Percentiles rank a stretch among this genome's conserved stretches.
Evolutionary conservation across 306 rosid genomes (phyloP).

Genomic region (Cucurbita pepo): DNA sequence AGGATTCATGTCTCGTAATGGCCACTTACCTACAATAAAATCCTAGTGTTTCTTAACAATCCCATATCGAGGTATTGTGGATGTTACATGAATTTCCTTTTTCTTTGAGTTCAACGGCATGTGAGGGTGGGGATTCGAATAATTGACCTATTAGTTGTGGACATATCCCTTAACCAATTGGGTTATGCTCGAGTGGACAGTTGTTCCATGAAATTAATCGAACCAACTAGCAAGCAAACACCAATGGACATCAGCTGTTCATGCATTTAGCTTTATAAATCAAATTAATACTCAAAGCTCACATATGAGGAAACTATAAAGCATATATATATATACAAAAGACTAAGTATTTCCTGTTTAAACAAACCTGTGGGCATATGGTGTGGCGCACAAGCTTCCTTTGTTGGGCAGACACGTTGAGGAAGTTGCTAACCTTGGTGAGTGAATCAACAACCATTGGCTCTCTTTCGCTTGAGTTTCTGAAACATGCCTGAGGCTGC

Average conservation of each 20-base stretch:
- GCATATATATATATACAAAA: neutral
- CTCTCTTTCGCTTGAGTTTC: constrained; percentile 45
- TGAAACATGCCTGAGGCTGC: constrained; percentile 28
- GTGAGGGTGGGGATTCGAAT: no score
- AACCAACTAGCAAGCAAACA: neutral
- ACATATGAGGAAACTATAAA: neutral
- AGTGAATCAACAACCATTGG: constrained; percentile 48
- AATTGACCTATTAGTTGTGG: no score
- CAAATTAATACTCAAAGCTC: neutral
- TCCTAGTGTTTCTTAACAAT: no score
- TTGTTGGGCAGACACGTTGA: constrained; percentile 62
- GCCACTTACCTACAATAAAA: no score
- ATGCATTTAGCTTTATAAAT: neutral
- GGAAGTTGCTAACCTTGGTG: constrained; percentile 41
- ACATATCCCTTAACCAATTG: neutral
- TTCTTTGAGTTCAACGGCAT: neutral
- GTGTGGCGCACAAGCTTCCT: constrained; percentile 52
- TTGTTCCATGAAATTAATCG: neutral
- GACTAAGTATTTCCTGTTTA: neutral
- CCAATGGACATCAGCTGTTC: neutral
- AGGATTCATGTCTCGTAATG: no score
- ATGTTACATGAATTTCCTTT: neutral
- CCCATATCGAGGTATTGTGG: no score
- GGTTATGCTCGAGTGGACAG: neutral
- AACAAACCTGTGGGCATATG: constrained; percentile 28